phyloP scores from a whole-genome alignment of 2,329 filamentous ascomycete species.

The Xylariaceae sp. region DNA sequence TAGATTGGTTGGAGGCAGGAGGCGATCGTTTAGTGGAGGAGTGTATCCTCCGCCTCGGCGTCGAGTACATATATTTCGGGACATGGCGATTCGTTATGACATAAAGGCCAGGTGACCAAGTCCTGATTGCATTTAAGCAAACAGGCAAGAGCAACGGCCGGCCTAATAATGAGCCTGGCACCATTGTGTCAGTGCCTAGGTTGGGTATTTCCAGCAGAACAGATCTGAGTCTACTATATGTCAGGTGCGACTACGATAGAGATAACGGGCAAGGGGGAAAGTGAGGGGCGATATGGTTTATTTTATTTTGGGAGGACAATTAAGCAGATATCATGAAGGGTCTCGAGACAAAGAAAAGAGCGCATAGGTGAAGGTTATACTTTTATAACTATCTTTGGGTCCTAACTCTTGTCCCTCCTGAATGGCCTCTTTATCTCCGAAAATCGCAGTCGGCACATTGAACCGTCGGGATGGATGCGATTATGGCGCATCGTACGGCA shows the following conservation, averaged over 20 bases:
- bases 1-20: conserved; percentile 18
- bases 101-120: conserved; percentile 25
- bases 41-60: conserved; percentile 32
- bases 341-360: conserved; percentile 10
- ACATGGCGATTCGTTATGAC: conserved; percentile 21
- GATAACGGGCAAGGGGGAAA: not conserved
- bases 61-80: conserved; percentile 16
- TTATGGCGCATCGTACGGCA: conserved; percentile 26
- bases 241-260: not conserved
- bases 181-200: conserved; percentile 28
- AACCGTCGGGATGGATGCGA: conserved; percentile 8
- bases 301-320: not conserved
- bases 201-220: not conserved
- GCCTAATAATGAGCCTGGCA: conserved; percentile 24
- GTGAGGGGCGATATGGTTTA: not conserved
- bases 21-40: conserved; percentile 28
- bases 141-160: conserved; percentile 29
- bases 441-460: conserved; percentile 29
- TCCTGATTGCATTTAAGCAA: conserved; percentile 23
- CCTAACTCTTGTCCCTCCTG: conserved; percentile 12
- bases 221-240: too few species aligned
- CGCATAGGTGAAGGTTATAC: conserved; percentile 12
- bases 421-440: conserved; percentile 31
- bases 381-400: conserved; percentile 18
- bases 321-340: conserved; percentile 4